Conservation (phyloP, 2,329 filamentous ascomycete genomes). For the Leptographium lundbergii region DNA sequence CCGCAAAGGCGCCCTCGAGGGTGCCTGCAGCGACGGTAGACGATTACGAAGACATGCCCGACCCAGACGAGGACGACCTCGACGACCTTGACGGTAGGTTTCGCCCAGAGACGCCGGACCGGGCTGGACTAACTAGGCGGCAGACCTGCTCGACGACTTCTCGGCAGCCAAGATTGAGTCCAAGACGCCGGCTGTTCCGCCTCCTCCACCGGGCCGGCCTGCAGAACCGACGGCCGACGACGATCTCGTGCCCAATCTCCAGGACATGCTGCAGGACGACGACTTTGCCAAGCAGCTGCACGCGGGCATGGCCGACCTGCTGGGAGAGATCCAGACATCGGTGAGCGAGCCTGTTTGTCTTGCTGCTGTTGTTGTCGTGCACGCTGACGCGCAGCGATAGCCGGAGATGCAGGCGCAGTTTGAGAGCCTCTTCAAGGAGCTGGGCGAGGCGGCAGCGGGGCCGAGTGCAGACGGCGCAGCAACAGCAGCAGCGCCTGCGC, state of each 20-base stretch:
- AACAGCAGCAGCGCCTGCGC: neutral
- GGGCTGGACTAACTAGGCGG: neutral
- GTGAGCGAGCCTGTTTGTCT: slow-evolving; percentile 25
- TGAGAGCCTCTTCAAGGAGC: slow-evolving; percentile 62
- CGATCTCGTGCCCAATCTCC: slow-evolving; percentile 16
- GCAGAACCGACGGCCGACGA: slow-evolving; percentile 8
- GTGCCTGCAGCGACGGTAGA: slow-evolving; percentile 14
- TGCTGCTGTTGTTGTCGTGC: neutral
- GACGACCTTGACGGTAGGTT: slow-evolving; percentile 76
- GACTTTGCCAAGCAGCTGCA: slow-evolving; percentile 81
- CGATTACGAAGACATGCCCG: slow-evolving; percentile 50
- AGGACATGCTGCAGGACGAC: slow-evolving; percentile 48
- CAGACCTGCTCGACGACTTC: slow-evolving; percentile 91
- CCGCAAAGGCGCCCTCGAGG: neutral
- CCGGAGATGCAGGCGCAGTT: slow-evolving; percentile 69
- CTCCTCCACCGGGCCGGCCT: neutral
- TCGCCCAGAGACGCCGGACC: neutral
- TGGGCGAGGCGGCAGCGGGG: slow-evolving; percentile 28
- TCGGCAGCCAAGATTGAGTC: slow-evolving; percentile 47
- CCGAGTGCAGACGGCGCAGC: slow-evolving; percentile 20
- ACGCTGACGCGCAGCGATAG: slow-evolving; percentile 18
- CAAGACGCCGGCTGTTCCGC: slow-evolving; percentile 22
- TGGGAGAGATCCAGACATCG: slow-evolving; percentile 56
- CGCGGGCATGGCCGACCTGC: slow-evolving; percentile 73
- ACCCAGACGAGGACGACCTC: slow-evolving; percentile 84